These are phyloP conservation scores for Malassezia caprae DNA, from an alignment of 1,284 basidiomycete genomes.

Conservation along the genomic window DNA sequence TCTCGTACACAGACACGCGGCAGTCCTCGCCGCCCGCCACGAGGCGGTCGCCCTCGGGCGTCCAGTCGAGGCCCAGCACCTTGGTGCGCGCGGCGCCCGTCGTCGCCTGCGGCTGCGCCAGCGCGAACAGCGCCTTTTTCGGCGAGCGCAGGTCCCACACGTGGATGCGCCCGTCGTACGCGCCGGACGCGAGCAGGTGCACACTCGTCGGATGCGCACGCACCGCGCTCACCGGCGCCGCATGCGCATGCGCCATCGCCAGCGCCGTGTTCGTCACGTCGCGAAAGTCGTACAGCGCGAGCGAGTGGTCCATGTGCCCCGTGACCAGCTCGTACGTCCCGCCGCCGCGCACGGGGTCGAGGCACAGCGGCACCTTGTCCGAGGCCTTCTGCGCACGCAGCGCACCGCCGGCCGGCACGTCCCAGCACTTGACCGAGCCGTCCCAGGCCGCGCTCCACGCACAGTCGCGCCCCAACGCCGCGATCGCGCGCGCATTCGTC, in stretches of 20 bases:
- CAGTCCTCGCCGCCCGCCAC: constrained; percentile 42
- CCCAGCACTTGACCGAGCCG: constrained; percentile 37
- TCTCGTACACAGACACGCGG: constrained; percentile 15
- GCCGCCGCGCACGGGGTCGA: constrained; percentile 19
- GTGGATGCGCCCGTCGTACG: constrained; percentile 29
- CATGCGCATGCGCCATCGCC: constrained; percentile 27
- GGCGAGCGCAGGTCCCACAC: constrained; percentile 38
- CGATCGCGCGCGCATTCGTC: constrained; percentile 20
- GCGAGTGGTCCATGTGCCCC: constrained; percentile 34
- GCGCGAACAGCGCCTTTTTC: constrained; percentile 38
- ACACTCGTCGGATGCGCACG: constrained; percentile 22
- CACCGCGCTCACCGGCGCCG: constrained; percentile 26
- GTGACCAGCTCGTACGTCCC: constrained; percentile 17
- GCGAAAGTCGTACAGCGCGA: constrained; percentile 37
- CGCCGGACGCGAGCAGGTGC: constrained; percentile 30
- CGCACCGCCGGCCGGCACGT: constrained; percentile 23
- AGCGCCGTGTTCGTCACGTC: constrained; percentile 20
- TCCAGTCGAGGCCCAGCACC: constrained; percentile 37
- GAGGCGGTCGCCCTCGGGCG: constrained; percentile 28
- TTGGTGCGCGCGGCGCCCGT: constrained; percentile 17
- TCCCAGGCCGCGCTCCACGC: constrained; percentile 36
- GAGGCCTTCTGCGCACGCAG: constrained; percentile 13
- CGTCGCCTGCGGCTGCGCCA: constrained; percentile 13
- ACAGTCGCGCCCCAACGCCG: constrained; percentile 12
- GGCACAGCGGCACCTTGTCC: constrained; percentile 29